These are phyloP conservation scores for Phytophthora idaei DNA, from an alignment of 352 stramenopile species.

Conservation along the genomic window DNA sequence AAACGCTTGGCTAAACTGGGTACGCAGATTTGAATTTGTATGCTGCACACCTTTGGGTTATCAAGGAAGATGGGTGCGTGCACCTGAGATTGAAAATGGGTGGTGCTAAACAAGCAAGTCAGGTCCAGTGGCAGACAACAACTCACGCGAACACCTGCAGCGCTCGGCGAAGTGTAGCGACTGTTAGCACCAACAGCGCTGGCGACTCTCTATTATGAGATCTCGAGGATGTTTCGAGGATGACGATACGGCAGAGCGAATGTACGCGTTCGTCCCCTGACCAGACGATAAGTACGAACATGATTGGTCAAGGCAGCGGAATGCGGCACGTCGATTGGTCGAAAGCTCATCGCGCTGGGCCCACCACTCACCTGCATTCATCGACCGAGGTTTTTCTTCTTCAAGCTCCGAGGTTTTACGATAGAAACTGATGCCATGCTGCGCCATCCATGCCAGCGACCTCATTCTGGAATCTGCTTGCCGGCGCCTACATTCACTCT, in stretches of 20 bases:
- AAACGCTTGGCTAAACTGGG: neutral
- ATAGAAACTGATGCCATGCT: slow-evolving; percentile 8
- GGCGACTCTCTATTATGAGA: slow-evolving; percentile 5
- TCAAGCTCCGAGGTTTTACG: slow-evolving; percentile 37
- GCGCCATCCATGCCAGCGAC: slow-evolving; percentile 1
- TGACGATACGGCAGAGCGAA: slow-evolving; percentile 6
- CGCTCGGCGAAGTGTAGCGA: neutral
- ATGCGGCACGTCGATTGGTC: slow-evolving; percentile 27
- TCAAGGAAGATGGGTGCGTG: slow-evolving; percentile 11
- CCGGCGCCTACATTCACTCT: slow-evolving; percentile 17
- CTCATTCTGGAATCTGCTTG: slow-evolving; percentile 68
- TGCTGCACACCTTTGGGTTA: neutral
- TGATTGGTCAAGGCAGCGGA: slow-evolving; percentile 7
- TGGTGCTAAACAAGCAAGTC: slow-evolving; percentile 25
- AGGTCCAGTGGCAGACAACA: neutral
- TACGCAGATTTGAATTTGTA: no score
- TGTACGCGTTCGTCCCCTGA: slow-evolving; percentile 14
- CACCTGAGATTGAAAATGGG: slow-evolving; percentile 11
- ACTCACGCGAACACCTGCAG: neutral
- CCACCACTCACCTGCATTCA: slow-evolving; percentile 24
- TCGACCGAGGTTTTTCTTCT: slow-evolving; percentile 30
- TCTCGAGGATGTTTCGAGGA: slow-evolving; percentile 4
- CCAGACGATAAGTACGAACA: neutral
- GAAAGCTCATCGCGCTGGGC: slow-evolving; percentile 26
- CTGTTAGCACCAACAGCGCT: neutral